A percentile compares a stretch with the other conserved stretches of the same genome.
These are phyloP conservation scores for Cystoisospora suis DNA, from an alignment of 169 alveolate species.

Conservation along the genomic window DNA sequence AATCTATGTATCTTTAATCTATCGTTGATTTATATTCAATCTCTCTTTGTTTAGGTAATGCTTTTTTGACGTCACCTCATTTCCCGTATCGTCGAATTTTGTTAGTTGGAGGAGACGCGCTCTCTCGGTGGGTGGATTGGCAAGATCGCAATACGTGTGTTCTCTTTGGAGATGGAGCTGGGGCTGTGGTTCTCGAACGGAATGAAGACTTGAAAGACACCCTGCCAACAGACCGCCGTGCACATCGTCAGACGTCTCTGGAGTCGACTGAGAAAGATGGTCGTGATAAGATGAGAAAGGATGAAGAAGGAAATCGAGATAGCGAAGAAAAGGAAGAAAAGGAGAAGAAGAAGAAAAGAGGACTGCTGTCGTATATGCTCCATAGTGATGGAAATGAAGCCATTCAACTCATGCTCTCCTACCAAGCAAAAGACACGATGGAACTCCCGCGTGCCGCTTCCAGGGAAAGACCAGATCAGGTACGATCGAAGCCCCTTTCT, in stretches of 20 bases:
- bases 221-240: neutral
- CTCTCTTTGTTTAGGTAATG: conserved; percentile 23
- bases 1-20: neutral
- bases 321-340: neutral
- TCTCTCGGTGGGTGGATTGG: conserved; percentile 76
- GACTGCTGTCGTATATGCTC: conserved; percentile 49
- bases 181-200: conserved; percentile 62
- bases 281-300: neutral
- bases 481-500: too few species aligned
- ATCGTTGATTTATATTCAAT: too few species aligned
- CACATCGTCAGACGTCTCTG: neutral
- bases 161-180: conserved; percentile 77
- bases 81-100: conserved; percentile 62
- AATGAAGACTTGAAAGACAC: conserved; percentile 43
- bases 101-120: conserved; percentile 74
- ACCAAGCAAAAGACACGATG: too few species aligned
- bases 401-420: conserved; percentile 8
- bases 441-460: too few species aligned
- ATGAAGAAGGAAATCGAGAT: neutral
- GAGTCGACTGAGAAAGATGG: neutral
- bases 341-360: neutral
- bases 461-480: too few species aligned
- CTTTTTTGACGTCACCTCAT: conserved; percentile 35
- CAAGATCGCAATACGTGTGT: conserved; percentile 75
- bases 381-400: conserved; percentile 48